A percentile compares a stretch with the other conserved stretches of the same genome.
Conservation (phyloP, 2,329 filamentous ascomycete species). For the Botryotinia convoluta region DNA sequence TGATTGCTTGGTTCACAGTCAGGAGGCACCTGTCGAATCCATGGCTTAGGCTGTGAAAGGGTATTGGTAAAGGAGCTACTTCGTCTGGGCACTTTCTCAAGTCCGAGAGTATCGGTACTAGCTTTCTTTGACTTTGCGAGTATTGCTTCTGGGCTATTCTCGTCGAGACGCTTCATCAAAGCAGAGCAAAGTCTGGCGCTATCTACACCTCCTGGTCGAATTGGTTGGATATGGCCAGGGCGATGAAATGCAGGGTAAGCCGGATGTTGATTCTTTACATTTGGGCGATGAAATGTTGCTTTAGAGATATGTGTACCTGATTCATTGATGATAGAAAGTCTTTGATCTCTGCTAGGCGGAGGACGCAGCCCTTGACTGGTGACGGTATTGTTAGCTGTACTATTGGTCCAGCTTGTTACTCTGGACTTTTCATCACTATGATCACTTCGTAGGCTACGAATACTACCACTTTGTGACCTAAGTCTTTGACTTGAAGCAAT, state of each 20-base stretch:
- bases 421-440: slow-evolving; percentile 55
- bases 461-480: slow-evolving; percentile 53
- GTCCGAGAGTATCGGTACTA: slow-evolving; percentile 26
- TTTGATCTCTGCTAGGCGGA: slow-evolving; percentile 50
- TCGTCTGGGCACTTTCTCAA: slow-evolving; percentile 20
- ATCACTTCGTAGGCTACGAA: slow-evolving; percentile 48
- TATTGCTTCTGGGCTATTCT: slow-evolving; percentile 39
- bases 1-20: slow-evolving; percentile 18
- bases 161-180: slow-evolving; percentile 55
- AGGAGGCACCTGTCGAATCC: slow-evolving; percentile 32
- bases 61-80: slow-evolving; percentile 26
- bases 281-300: slow-evolving; percentile 38
- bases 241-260: slow-evolving; percentile 31
- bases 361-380: slow-evolving; percentile 40
- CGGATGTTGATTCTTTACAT: slow-evolving; percentile 33
- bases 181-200: slow-evolving; percentile 62
- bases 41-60: slow-evolving; percentile 24
- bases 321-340: slow-evolving; percentile 64
- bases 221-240: slow-evolving; percentile 20
- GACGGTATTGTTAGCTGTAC: slow-evolving; percentile 56
- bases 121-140: slow-evolving; percentile 26
- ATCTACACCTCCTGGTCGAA: slow-evolving; percentile 43
- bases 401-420: slow-evolving; percentile 67
- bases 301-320: slow-evolving; percentile 47
- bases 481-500: slow-evolving; percentile 47